Evolutionary conservation across 2,329 filamentous ascomycete species (phyloP).

Genomic region (Ophiostoma sp.): DNA sequence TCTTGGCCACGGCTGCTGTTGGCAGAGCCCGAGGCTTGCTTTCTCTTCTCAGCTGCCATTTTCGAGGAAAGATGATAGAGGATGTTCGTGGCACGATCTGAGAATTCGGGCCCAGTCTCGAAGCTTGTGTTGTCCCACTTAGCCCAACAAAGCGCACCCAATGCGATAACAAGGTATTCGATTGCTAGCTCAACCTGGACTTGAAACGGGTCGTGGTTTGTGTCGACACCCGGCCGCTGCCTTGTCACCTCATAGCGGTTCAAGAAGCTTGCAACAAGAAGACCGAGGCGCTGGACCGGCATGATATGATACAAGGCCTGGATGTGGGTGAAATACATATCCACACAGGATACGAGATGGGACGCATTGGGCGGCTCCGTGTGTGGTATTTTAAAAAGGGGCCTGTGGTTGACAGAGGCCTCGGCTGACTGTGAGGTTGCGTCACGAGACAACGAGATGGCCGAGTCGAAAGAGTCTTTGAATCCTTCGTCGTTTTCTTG

Average conservation of each 20-base stretch:
- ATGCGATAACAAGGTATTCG: conserved; percentile 28
- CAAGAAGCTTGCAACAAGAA: conserved; percentile 2
- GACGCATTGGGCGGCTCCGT: neutral
- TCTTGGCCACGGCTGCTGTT: neutral
- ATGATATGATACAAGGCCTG: conserved; percentile 26
- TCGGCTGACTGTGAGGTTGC: neutral
- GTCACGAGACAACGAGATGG: neutral
- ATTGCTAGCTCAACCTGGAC: conserved; percentile 13
- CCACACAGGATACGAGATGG: conserved; percentile 8
- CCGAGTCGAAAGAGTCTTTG: neutral
- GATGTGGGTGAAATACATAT: conserved; percentile 24
- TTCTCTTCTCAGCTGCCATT: neutral
- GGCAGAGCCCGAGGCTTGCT: neutral
- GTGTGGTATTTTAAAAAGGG: neutral
- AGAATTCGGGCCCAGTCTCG: conserved; percentile 24
- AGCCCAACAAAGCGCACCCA: conserved; percentile 27
- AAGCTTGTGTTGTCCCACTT: conserved; percentile 21
- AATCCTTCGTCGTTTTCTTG: neutral
- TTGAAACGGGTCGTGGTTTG: neutral
- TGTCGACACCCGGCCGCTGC: neutral
- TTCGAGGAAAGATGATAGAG: neutral
- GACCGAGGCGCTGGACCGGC: neutral
- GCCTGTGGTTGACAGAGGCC: neutral
- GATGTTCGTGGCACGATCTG: conserved; percentile 24
- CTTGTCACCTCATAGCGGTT: neutral